Percentiles rank a stretch among this genome's conserved stretches.
These are phyloP conservation scores for Peribolospora baueri DNA, from an alignment of 768 basidiomycete species.

Conservation along the genomic window DNA sequence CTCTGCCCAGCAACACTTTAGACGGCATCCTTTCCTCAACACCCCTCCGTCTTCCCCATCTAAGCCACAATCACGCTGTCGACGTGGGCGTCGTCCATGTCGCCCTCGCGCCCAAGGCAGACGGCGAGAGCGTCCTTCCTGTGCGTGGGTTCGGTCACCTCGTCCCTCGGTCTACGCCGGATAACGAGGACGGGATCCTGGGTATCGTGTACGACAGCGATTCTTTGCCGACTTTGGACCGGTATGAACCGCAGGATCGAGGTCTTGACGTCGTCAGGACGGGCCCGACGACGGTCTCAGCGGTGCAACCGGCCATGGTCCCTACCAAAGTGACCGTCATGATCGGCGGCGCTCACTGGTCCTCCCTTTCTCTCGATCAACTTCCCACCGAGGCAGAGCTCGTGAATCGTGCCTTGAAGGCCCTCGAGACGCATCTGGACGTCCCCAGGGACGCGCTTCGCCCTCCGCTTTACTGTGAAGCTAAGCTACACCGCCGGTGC, in stretches of 20 bases:
- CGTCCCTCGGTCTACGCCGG: constrained; percentile 35
- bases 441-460: constrained; percentile 2
- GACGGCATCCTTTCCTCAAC: constrained; percentile 23
- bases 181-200: constrained; percentile 31
- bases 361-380: constrained; percentile 14
- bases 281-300: constrained; percentile 5
- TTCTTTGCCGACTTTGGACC: constrained; percentile 38
- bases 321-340: constrained; percentile 69
- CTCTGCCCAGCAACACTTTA: constrained; percentile 41
- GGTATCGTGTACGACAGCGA: constrained; percentile 81
- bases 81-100: constrained; percentile 75
- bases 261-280: not conserved
- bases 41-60: constrained; percentile 30
- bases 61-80: constrained; percentile 43
- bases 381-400: constrained; percentile 13
- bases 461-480: constrained; percentile 6
- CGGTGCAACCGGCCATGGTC: constrained; percentile 9
- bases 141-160: constrained; percentile 87
- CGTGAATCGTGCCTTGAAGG: not conserved
- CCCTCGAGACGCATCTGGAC: not conserved
- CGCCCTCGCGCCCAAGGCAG: constrained; percentile 33
- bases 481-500: constrained; percentile 31
- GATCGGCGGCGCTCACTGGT: constrained; percentile 56
- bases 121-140: constrained; percentile 15
- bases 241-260: constrained; percentile 12